Evolutionary conservation across 192 early-diverging fungal species (phyloP), one percentile per base, ranked within the genome.

Genomic region (Obelidium mucronatum): DNA sequence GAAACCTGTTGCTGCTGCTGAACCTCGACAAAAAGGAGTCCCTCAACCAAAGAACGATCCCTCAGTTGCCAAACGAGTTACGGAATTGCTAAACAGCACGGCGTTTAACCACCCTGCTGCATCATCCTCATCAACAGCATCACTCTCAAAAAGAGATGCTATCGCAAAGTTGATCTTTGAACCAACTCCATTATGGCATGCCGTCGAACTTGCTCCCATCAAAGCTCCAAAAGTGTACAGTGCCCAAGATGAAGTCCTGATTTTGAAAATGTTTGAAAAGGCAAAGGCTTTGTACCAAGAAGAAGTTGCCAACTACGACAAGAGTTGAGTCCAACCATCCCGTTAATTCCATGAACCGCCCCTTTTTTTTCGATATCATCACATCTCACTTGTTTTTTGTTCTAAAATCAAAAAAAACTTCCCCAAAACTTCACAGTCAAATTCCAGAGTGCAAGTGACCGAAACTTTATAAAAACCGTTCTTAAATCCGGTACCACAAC

Each of bases 401-500:
- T 15, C 17, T 55, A 62, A 17, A 39, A 54, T 56, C 72, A 24
- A 65, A 76, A 26, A 70, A 30, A 81, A 81, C 6, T 19, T 44
- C 22, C 35, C 11, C 54, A 30, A 51, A 19, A 36, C 19, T 54
- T 35, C 26, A 24, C 59, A 73, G 66, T 59, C 3, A 83, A 89
- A 52, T 84, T 83, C 34, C 81, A 92, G 42, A 91, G 91, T 13
- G 87, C 90, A 2, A 91, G 94, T 26, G 95, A 99, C 85, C 86
- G 87, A 63, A 89, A 88, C 42, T 99, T 98, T 81, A 87, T 97
- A 19, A 83, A 91, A 24, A 94, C 92, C 53, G 93, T 99, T 40
- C 82, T 99, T 79, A 81, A 90, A 54, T 94, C 93, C 35, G 97
- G 97, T 81, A 99, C 97, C 24, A 80, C 94, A 51, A 93, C 91